Conservation (phyloP, 495 filamentous ascomycete species). For the Lasiosphaeria miniovina region DNA sequence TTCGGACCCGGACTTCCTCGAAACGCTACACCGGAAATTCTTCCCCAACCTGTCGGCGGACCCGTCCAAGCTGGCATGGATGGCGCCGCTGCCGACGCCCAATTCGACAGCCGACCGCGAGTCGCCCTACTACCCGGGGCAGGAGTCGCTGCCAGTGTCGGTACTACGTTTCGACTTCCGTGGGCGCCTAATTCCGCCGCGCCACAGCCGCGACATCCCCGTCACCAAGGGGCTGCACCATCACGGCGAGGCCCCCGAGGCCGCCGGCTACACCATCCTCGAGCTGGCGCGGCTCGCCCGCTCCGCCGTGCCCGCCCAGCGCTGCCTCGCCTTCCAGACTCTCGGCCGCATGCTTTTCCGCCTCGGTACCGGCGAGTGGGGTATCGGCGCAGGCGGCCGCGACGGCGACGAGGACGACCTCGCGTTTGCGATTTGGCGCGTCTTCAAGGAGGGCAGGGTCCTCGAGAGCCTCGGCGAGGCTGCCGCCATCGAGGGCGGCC, state of each 20-base stretch:
- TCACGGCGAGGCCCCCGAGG: slow-evolving; percentile 88
- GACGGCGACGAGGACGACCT: slow-evolving; percentile 50
- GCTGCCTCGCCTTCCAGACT: slow-evolving; percentile 89
- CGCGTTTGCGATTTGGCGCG: slow-evolving; percentile 65
- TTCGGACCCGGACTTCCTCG: slow-evolving; percentile 73
- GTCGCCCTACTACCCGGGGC: slow-evolving; percentile 75
- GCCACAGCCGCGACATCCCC: slow-evolving; percentile 66
- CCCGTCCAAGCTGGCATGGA: slow-evolving; percentile 85
- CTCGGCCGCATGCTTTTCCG: slow-evolving; percentile 82
- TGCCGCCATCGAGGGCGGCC: slow-evolving; percentile 50
- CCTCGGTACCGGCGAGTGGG: slow-evolving; percentile 77
- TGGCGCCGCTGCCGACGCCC: slow-evolving; percentile 63
- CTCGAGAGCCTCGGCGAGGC: slow-evolving; percentile 69
- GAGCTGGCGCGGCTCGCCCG: slow-evolving; percentile 81
- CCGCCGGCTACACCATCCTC: slow-evolving; percentile 89
- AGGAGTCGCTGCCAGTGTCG: slow-evolving; percentile 66
- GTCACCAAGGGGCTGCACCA: slow-evolving; percentile 81
- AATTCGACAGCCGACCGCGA: slow-evolving; percentile 57
- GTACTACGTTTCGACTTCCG: slow-evolving; percentile 85
- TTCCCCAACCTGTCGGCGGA: slow-evolving; percentile 84
- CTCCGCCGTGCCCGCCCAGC: slow-evolving; percentile 78
- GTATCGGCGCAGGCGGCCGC: slow-evolving; percentile 53
- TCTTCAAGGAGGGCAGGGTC: slow-evolving; percentile 72
- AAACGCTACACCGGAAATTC: slow-evolving; percentile 82
- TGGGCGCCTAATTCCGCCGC: slow-evolving; percentile 72